A percentile compares a stretch with the other conserved stretches of the same genome.
phyloP scores from a whole-genome alignment of 164 flowering plant species.

The Echeveria elegans region DNA sequence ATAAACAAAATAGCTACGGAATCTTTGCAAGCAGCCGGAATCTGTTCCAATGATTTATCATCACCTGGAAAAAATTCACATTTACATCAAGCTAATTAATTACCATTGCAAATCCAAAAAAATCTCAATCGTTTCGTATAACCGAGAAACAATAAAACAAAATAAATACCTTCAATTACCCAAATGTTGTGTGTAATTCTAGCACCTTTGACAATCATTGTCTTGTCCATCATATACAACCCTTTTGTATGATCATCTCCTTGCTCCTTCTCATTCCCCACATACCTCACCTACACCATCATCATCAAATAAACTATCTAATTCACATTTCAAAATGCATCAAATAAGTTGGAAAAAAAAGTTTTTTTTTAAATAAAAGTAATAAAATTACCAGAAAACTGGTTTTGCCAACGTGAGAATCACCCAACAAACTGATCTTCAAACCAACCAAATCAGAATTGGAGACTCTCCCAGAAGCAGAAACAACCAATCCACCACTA shows the following conservation, averaged over 20 bases:
- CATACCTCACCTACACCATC: constrained; percentile 27
- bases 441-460: constrained; percentile 30
- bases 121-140: too few relatives aligned
- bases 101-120: too few relatives aligned
- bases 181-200: constrained; percentile 30
- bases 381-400: constrained; percentile 30
- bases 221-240: constrained; percentile 23
- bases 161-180: constrained; percentile 31
- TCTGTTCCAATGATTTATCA: constrained; percentile 14
- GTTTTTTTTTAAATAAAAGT: too few relatives aligned
- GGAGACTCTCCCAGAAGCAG: background rate
- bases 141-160: too few relatives aligned
- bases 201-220: constrained; percentile 24
- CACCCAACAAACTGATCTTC: constrained; percentile 46
- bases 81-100: too few relatives aligned
- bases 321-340: too few relatives aligned
- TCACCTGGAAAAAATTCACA: constrained; percentile 19
- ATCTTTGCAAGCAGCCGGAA: constrained; percentile 31
- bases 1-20: constrained; percentile 37
- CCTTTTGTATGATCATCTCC: constrained; percentile 11
- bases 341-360: too few relatives aligned
- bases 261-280: constrained; percentile 22
- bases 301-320: background rate
- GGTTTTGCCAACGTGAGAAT: constrained; percentile 33
- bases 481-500: background rate